Evolutionary conservation across 2,329 filamentous ascomycete genomes (phyloP).

Genomic region (Graphilbum fragrans): DNA sequence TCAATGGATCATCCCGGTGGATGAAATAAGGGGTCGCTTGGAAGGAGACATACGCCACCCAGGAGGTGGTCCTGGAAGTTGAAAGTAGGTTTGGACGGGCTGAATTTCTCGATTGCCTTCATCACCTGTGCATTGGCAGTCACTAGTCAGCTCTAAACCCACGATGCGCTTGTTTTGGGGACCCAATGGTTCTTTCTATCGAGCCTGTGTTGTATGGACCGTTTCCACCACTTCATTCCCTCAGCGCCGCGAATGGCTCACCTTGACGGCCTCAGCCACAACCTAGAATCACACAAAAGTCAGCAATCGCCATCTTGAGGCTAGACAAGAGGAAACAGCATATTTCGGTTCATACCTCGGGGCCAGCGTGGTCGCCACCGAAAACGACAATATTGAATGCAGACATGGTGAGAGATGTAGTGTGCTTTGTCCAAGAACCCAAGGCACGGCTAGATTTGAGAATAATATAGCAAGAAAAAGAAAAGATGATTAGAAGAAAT

Average conservation of each 20-base stretch:
- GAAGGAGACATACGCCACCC: constrained; percentile 61
- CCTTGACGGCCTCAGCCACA: constrained; percentile 75
- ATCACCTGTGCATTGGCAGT: constrained; percentile 64
- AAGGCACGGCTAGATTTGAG: background rate
- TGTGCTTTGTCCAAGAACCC: background rate
- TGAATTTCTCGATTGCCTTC: constrained; percentile 61
- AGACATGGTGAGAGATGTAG: constrained; percentile 39
- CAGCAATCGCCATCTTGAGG: constrained; percentile 5
- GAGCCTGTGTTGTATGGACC: background rate
- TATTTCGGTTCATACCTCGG: constrained; percentile 48
- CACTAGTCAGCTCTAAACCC: too few species aligned
- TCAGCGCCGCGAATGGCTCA: constrained; percentile 18
- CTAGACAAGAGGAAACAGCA: background rate
- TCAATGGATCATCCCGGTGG: too few species aligned
- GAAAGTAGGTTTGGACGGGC: constrained; percentile 61
- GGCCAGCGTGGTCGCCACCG: constrained; percentile 73
- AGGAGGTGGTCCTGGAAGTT: constrained; percentile 84
- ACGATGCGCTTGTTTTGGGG: too few species aligned
- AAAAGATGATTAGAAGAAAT: background rate
- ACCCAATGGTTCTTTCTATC: too few species aligned
- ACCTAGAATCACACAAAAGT: constrained; percentile 38
- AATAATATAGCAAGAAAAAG: background rate
- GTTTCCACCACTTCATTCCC: background rate
- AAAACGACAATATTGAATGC: constrained; percentile 71
- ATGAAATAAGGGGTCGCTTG: constrained; percentile 5